A percentile compares a stretch with the other conserved stretches of the same genome.
These are phyloP conservation scores for Backusella parvicylindrica DNA, from an alignment of 192 early-diverging fungal species.

Conservation along the genomic window DNA sequence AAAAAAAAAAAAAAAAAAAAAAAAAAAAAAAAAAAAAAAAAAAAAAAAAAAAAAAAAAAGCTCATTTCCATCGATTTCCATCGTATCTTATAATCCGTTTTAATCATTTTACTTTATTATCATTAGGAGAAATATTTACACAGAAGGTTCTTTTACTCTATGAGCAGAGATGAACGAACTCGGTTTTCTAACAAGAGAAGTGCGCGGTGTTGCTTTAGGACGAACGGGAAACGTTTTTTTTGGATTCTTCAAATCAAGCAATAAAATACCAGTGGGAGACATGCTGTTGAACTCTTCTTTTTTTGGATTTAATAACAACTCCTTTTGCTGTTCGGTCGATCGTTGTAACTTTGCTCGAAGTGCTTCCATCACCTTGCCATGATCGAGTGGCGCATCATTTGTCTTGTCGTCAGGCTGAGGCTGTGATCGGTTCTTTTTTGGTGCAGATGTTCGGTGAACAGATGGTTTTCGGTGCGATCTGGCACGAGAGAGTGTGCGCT, in stretches of 20 bases:
- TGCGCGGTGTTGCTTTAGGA: background rate
- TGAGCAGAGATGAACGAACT: slow-evolving; percentile 19
- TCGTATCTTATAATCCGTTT: no score
- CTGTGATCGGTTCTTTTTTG: slow-evolving; percentile 25
- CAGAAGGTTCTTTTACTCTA: background rate
- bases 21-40: no score
- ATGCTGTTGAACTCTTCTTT: slow-evolving; percentile 6
- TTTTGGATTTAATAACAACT: background rate
- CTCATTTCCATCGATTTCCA: no score
- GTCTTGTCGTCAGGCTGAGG: background rate
- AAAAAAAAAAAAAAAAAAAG: no score
- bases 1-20: no score
- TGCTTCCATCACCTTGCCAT: slow-evolving; percentile 35
- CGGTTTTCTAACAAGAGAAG: slow-evolving; percentile 9
- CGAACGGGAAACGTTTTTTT: slow-evolving; percentile 10
- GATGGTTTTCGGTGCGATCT: slow-evolving; percentile 15
- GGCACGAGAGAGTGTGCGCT: slow-evolving; percentile 20
- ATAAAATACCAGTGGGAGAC: slow-evolving; percentile 26
- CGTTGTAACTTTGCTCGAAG: slow-evolving; percentile 29
- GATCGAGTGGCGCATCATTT: slow-evolving; percentile 16
- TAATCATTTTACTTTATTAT: background rate
- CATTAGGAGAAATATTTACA: background rate
- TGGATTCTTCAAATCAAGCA: slow-evolving; percentile 29
- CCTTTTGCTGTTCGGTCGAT: background rate
- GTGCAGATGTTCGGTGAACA: background rate